A percentile compares a stretch with the other conserved stretches of the same genome.
phyloP scores from a whole-genome alignment of 768 basidiomycete species.

The Boletus barrowsii region DNA sequence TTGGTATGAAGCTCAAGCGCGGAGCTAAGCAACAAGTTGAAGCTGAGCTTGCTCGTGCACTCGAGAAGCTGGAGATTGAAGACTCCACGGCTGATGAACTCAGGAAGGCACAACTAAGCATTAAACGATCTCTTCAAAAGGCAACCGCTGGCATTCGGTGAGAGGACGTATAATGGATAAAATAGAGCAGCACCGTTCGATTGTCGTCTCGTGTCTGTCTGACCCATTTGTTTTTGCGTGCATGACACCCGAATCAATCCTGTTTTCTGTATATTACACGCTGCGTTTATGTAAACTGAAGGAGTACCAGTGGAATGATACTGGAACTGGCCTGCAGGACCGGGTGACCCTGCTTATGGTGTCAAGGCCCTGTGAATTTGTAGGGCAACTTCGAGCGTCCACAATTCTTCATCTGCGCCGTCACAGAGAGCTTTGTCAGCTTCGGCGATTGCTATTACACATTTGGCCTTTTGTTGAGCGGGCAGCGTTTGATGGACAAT shows the following conservation, averaged over 20 bases:
- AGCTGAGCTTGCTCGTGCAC: slow-evolving; percentile 94
- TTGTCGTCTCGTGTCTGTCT: slow-evolving; percentile 18
- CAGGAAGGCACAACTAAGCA: slow-evolving; percentile 90
- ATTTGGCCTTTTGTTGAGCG: slow-evolving; percentile 74
- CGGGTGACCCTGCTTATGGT: slow-evolving; percentile 2
- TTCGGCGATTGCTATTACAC: slow-evolving; percentile 85
- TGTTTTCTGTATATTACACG: slow-evolving; percentile 6
- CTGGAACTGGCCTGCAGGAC: not conserved
- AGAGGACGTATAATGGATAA: slow-evolving; percentile 21
- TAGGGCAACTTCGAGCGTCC: slow-evolving; percentile 87
- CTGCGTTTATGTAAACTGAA: not conserved
- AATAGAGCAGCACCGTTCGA: slow-evolving; percentile 15
- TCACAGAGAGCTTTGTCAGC: slow-evolving; percentile 96
- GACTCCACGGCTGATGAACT: slow-evolving; percentile 92
- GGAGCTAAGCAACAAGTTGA: slow-evolving; percentile 94
- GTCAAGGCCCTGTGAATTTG: slow-evolving; percentile 63
- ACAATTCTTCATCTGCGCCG: slow-evolving; percentile 95
- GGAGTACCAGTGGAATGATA: not conserved
- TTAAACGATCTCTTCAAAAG: slow-evolving; percentile 98
- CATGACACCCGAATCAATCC: slow-evolving; percentile 17
- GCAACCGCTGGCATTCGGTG: slow-evolving; percentile 88
- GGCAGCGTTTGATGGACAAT: slow-evolving; percentile 79
- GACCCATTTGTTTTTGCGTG: slow-evolving; percentile 6
- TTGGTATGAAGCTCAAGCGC: slow-evolving; percentile 98
- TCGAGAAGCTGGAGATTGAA: slow-evolving; percentile 98